Percentiles rank a stretch among this genome's conserved stretches.
These are phyloP conservation scores for Aspergillus chevalieri DNA, from an alignment of 2,329 filamentous ascomycete genomes.

Conservation along the genomic window DNA sequence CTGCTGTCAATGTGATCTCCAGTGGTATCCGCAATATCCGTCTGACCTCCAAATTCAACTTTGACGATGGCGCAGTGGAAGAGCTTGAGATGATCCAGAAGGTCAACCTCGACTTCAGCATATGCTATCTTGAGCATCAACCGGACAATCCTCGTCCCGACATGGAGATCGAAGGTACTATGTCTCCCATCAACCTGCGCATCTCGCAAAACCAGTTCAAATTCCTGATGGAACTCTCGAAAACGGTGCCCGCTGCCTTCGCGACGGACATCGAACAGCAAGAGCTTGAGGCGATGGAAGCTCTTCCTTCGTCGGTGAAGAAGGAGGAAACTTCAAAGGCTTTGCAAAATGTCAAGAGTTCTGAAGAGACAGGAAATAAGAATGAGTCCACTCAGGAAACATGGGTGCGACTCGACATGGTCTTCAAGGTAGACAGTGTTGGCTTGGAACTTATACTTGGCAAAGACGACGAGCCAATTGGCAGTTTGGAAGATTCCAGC, in stretches of 20 bases:
- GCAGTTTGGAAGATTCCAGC: slow-evolving; percentile 69
- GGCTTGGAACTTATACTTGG: slow-evolving; percentile 81
- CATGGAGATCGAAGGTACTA: slow-evolving; percentile 79
- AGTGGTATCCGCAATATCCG: slow-evolving; percentile 89
- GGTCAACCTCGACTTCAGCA: slow-evolving; percentile 86
- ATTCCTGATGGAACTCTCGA: slow-evolving; percentile 79
- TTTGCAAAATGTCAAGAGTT: slow-evolving; percentile 47
- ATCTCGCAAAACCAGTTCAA: slow-evolving; percentile 88
- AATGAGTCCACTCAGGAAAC: slow-evolving; percentile 61
- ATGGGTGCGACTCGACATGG: slow-evolving; percentile 90
- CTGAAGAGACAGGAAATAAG: slow-evolving; percentile 58
- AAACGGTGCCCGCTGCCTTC: slow-evolving; percentile 82
- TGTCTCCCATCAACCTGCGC: slow-evolving; percentile 88
- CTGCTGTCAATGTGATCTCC: slow-evolving; percentile 80
- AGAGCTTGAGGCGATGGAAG: slow-evolving; percentile 67
- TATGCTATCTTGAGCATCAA: slow-evolving; percentile 85
- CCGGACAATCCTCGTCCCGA: slow-evolving; percentile 73
- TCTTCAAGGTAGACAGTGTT: slow-evolving; percentile 82
- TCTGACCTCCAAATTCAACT: slow-evolving; percentile 84
- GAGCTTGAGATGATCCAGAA: slow-evolving; percentile 96
- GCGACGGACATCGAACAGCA: slow-evolving; percentile 64
- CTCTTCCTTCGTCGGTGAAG: slow-evolving; percentile 56
- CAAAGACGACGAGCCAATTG: slow-evolving; percentile 69
- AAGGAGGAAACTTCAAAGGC: slow-evolving; percentile 43
- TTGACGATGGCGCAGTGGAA: slow-evolving; percentile 63